Base-by-base conservation (phyloP, 2,329 filamentous ascomycete genomes). In the Diplodia sapinea region DNA sequence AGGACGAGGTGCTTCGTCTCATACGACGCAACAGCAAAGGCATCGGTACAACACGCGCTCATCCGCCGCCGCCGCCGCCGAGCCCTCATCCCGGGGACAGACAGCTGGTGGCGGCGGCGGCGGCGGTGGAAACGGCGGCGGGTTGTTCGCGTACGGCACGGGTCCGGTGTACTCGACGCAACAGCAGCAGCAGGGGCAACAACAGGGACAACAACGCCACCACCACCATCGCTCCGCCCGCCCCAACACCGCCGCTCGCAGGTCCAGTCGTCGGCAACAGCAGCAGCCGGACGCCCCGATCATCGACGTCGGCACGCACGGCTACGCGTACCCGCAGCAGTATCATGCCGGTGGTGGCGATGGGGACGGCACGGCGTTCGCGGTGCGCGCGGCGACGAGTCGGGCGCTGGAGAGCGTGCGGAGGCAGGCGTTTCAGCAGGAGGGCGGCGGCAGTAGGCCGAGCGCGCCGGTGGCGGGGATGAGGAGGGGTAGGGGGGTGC, bases 341-440 rank as follows among this genome's bases (percentile, higher is more conserved):
- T n/a, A n/a, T n/a, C n/a, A n/a, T n/a, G n/a, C n/a, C n/a, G n/a
- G 23, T 3, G 40, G 40, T 11, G 57, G 26, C 8, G 40, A 5
- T 8, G 29, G 59, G 4, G 40, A 47, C 26, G 29, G 7, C 17
- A n/a, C 40, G 29, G 57, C 59, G 29, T 63, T 63, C 13, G 43
- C 59, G 43, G 59, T 63, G 11, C 15, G 59, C 13, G 59, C 59
- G 9, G 59, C 59, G n/a, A 63, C 59, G 43, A 63, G 36, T 20
- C 59, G 26, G 59, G 59, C 59, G 59, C 20, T 63, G 43, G 59
- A 63, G 59, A 26, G 9, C 5, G 59, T 63, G 29, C 11, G 59
- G 29, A 36, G 59, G 59, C 59, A 63, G 59, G 59, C 59, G 26
- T 63, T 63, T 49, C 1, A 26, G 13, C n/a, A 29, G 31, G 33